Conservation (phyloP, 1,284 basidiomycete species). For the Leccinum fallax region DNA sequence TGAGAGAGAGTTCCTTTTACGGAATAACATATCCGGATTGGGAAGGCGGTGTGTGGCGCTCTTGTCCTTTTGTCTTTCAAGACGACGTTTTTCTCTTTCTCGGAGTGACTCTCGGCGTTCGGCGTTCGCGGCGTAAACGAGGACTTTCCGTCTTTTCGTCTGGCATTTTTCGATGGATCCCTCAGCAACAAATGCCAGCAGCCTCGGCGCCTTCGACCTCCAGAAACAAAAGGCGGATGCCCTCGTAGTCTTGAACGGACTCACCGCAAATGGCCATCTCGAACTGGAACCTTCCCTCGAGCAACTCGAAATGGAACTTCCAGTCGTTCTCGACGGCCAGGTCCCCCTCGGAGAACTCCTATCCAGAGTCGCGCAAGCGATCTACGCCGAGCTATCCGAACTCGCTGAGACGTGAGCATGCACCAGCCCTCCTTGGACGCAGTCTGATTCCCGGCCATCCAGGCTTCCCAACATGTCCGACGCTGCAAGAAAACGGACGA, state of each 20-base stretch:
- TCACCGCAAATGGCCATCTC: conserved; percentile 34
- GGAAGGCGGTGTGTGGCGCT: conserved; percentile 16
- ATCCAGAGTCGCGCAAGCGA: conserved; percentile 74
- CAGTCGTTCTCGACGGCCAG: conserved; percentile 74
- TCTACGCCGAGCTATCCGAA: conserved; percentile 83
- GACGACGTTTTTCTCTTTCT: conserved; percentile 5
- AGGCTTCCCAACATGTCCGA: conserved; percentile 87
- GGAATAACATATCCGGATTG: conserved; percentile 3
- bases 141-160: background rate
- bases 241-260: conserved; percentile 35
- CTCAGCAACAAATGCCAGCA: conserved; percentile 17
- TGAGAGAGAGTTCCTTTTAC: background rate
- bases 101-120: background rate
- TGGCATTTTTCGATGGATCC: conserved; percentile 17
- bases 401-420: conserved; percentile 80
- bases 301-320: conserved; percentile 74
- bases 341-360: conserved; percentile 75
- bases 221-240: conserved; percentile 35
- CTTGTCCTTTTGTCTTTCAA: conserved; percentile 13
- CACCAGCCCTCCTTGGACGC: background rate
- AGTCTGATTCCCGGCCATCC: conserved; percentile 11
- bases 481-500: conserved; percentile 74
- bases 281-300: conserved; percentile 50
- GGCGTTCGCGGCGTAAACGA: conserved; percentile 12
- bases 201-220: conserved; percentile 22